These are phyloP conservation scores for Paracorniculantispora psalliotae DNA, from an alignment of 2,329 filamentous ascomycete species.

Conservation along the genomic window DNA sequence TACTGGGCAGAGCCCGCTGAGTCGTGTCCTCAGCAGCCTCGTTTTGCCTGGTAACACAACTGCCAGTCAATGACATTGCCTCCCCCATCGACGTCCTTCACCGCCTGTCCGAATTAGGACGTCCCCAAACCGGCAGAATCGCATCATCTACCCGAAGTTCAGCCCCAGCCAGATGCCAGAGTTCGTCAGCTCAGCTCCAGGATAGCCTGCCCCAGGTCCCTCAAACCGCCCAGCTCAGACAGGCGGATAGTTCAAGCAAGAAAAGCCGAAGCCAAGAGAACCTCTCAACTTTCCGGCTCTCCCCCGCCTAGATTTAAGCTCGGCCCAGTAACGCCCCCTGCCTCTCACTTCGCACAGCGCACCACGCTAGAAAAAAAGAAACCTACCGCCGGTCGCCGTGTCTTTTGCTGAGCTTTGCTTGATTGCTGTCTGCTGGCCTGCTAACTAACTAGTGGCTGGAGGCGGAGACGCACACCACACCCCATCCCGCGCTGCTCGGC, in stretches of 20 bases:
- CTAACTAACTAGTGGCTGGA: background rate
- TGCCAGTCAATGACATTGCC: too few relatives aligned
- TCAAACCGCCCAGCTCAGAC: background rate
- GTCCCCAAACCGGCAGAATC: slow-evolving; percentile 1
- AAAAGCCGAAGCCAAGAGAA: background rate
- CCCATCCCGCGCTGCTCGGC: background rate
- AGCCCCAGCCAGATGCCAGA: background rate
- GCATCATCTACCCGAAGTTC: background rate
- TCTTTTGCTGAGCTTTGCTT: background rate
- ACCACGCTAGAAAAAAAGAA: too few relatives aligned
- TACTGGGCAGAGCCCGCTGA: background rate
- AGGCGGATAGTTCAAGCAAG: background rate
- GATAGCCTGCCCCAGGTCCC: too few relatives aligned
- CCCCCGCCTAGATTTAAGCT: background rate
- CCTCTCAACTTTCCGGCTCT: background rate
- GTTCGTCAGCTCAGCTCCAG: background rate
- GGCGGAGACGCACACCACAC: background rate
- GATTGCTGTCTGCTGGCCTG: background rate
- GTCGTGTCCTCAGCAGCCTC: background rate
- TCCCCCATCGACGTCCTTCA: too few relatives aligned
- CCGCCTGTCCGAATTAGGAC: background rate
- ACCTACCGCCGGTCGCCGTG: too few relatives aligned
- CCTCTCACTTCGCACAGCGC: background rate
- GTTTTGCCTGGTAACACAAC: background rate
- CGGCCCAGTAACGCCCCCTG: background rate